Conservation (phyloP, 2,329 filamentous ascomycete genomes). For the Leptographium lundbergii region DNA sequence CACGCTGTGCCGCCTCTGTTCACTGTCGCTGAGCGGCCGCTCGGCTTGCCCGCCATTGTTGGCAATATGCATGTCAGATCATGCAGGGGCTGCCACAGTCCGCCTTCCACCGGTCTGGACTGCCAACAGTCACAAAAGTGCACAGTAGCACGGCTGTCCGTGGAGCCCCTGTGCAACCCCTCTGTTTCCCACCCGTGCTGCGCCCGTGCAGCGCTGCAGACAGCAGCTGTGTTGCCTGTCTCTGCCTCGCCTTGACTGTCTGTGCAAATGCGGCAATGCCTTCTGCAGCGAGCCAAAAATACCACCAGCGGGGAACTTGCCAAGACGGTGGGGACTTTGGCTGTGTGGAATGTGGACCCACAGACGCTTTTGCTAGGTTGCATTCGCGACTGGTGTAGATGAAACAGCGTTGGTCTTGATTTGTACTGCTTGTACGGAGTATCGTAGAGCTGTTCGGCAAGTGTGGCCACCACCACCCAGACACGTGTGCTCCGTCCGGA, state of each 20-base stretch:
- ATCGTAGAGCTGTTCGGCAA: neutral
- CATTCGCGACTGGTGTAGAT: conserved; percentile 4
- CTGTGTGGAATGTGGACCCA: conserved; percentile 6
- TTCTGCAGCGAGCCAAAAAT: neutral
- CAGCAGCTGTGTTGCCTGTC: neutral
- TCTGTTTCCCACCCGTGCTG: neutral
- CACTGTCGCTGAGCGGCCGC: conserved; percentile 6
- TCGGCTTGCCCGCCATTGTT: neutral
- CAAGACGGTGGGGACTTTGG: neutral
- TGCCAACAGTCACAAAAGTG: neutral
- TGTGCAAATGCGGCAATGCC: neutral
- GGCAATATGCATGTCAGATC: neutral
- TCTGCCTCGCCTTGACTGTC: neutral
- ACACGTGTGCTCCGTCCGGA: no score
- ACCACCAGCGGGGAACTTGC: neutral
- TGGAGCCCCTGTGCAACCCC: neutral
- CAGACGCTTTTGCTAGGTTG: conserved; percentile 5
- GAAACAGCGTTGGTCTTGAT: conserved; percentile 8
- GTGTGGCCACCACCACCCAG: no score
- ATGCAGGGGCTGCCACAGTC: neutral
- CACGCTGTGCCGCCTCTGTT: no score
- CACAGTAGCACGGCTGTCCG: neutral
- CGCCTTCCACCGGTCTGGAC: neutral
- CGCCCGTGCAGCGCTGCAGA: neutral
- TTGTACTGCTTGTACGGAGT: neutral